Base-by-base conservation (phyloP, 352 stramenopile genomes). In the Globisporangium megalacanthum region DNA sequence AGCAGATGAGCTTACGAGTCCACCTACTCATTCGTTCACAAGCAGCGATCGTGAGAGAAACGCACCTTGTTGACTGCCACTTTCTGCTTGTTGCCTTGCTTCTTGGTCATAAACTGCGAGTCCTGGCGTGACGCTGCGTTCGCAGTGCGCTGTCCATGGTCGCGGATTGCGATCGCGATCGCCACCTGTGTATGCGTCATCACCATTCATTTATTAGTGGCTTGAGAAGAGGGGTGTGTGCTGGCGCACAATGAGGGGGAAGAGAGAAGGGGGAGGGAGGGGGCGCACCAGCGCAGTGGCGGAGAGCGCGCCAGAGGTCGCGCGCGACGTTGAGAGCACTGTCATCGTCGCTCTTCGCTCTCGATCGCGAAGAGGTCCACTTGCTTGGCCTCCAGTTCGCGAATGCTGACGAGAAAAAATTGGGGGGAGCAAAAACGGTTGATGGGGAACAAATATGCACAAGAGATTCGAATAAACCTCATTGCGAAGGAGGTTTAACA, bases 71-170 rank as follows among this genome's bases (percentile, higher is more conserved):
- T 89, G 10, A 92, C 72, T 14, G 79, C 79, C 55, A 88, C 77
- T 33, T 77, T 81, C 19, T 86, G 70, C n/a, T 76, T 73, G 53
- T 66, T 80, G 52, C 75, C 79, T 14, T 85, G 71, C 62, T 88
- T 88, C 66, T 88, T 87, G 39, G 75, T 86, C 68, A 86, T 87
- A 55, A 83, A 89, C 60, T 87, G 69, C 47, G 81, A 89, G 51
- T 92, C 75, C 36, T 76, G 49, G 4, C 54, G 52, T 44, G 79
- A 73, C 33, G 66, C 77, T 4, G 60, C 68, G 57, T 78, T 83
- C 9, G 79, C 73, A 10, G 69, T 68, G 48, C 78, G 73, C 29
- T 83, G 77, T 3, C 82, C 82, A 54, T 86, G 68, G 54, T 85
- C 62, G 44, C 77, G 82, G 60, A 92, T 89, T 14, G 72, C 79